Conservation (phyloP, 2,329 filamentous ascomycete species). For the Nigrospora osmanthi region DNA sequence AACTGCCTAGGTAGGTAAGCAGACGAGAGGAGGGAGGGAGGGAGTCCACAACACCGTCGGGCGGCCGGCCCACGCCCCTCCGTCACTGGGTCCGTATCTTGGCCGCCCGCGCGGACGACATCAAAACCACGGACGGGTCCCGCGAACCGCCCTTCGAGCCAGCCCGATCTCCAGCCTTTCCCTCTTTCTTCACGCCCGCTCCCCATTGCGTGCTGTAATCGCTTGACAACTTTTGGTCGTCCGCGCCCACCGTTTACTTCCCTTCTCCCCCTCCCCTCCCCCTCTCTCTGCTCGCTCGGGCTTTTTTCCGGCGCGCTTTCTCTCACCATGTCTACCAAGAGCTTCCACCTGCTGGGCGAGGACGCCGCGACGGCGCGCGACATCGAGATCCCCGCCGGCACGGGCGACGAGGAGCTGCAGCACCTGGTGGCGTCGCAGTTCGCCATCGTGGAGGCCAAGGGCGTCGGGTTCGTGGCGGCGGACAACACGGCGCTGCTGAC, state of each 20-base stretch:
- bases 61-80: no score
- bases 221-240: background rate
- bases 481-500: conserved; percentile 19
- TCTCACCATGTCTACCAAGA: conserved; percentile 25
- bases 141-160: no score
- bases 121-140: no score
- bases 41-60: no score
- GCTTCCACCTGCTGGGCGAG: conserved; percentile 35
- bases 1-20: no score
- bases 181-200: no score
- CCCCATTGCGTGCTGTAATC: no score
- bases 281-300: background rate
- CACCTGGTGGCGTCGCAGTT: conserved; percentile 33
- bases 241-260: background rate
- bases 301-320: background rate
- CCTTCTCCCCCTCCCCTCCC: background rate
- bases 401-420: conserved; percentile 27
- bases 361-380: conserved; percentile 24
- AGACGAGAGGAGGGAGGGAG: no score
- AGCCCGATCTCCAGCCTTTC: no score
- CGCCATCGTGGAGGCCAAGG: conserved; percentile 31
- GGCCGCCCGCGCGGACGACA: no score
- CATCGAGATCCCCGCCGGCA: conserved; percentile 25
- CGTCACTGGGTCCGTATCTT: no score
- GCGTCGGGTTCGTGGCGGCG: conserved; percentile 28